These are phyloP conservation scores for Striga asiatica DNA, from an alignment of 257 asterid species.

Conservation along the genomic window DNA sequence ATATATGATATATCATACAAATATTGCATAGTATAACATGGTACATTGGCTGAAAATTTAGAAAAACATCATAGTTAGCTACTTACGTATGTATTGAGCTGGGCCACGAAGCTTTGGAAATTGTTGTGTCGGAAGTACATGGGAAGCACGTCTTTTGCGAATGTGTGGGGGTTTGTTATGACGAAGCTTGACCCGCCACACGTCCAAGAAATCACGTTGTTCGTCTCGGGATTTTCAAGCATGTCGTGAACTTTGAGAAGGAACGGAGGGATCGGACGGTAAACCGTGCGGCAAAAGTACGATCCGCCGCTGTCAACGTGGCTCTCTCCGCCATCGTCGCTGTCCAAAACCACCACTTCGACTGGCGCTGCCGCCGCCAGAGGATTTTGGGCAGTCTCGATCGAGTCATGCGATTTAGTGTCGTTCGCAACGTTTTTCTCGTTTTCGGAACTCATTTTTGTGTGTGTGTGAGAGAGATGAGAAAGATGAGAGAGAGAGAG, in stretches of 20 bases:
- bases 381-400: no score
- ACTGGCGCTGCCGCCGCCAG: no score
- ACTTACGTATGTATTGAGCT: slow-evolving; percentile 50
- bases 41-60: background rate
- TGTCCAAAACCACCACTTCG: background rate
- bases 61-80: background rate
- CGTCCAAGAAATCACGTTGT: slow-evolving; percentile 34
- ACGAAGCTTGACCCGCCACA: slow-evolving; percentile 37
- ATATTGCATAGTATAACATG: no score
- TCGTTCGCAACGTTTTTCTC: no score
- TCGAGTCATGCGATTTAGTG: no score
- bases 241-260: slow-evolving; percentile 37
- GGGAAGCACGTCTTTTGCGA: slow-evolving; percentile 35
- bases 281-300: no score
- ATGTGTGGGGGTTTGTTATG: slow-evolving; percentile 26
- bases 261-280: slow-evolving; percentile 25
- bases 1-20: no score
- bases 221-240: slow-evolving; percentile 20
- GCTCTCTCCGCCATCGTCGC: background rate
- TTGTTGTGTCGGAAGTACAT: slow-evolving; percentile 40
- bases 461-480: background rate
- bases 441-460: no score
- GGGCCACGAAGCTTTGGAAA: slow-evolving; percentile 40
- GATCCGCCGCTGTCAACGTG: background rate
- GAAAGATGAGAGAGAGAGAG: background rate